Evolutionary conservation across 2,329 filamentous ascomycete genomes (phyloP).

Genomic region (Curvularia lunata): DNA sequence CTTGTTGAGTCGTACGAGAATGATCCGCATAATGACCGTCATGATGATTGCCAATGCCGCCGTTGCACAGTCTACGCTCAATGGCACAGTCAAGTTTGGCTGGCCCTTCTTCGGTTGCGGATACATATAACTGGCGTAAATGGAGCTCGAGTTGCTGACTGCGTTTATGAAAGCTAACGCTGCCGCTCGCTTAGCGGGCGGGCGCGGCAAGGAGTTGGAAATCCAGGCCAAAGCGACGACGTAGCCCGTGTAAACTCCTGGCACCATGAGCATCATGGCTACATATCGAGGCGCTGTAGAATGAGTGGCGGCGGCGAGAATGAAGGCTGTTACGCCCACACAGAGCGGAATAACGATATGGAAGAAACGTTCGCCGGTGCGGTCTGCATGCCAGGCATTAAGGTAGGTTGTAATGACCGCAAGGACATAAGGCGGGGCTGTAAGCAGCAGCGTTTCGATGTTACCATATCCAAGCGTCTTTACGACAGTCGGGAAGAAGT

Average conservation of each 20-base stretch:
- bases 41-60: conserved; percentile 68
- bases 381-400: conserved; percentile 75
- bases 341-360: conserved; percentile 69
- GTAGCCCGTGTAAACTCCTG: conserved; percentile 64
- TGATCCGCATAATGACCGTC: conserved; percentile 66
- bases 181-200: conserved; percentile 75
- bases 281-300: conserved; percentile 68
- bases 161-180: conserved; percentile 79
- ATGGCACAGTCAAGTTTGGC: conserved; percentile 60
- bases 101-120: conserved; percentile 52
- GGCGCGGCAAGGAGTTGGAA: conserved; percentile 74
- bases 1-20: conserved; percentile 70
- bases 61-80: conserved; percentile 72
- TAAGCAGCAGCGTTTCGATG: conserved; percentile 58
- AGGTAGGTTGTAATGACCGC: conserved; percentile 66
- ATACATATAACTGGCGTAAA: conserved; percentile 75
- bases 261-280: conserved; percentile 74
- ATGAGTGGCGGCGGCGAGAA: conserved; percentile 70
- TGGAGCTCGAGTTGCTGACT: conserved; percentile 70
- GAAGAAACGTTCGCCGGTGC: conserved; percentile 72
- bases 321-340: conserved; percentile 68
- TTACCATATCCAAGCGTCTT: conserved; percentile 64
- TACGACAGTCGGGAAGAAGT: conserved; percentile 69
- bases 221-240: conserved; percentile 77
- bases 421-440: conserved; percentile 54